Evolutionary conservation across 2,329 filamentous ascomycete species (phyloP).

Genomic region (Fusarium floridanum): DNA sequence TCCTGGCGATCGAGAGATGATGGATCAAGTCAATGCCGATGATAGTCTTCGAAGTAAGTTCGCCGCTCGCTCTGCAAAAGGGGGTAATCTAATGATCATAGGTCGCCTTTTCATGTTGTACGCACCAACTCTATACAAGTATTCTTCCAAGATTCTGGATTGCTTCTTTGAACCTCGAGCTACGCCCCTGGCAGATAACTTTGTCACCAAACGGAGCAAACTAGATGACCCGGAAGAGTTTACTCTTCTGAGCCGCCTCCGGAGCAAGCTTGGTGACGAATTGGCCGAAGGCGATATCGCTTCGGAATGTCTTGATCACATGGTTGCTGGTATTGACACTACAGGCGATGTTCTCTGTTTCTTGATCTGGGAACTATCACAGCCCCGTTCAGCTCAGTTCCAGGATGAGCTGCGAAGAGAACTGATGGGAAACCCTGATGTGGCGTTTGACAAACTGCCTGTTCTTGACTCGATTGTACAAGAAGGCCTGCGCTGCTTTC

Average conservation of each 20-base stretch:
- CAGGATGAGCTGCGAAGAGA: conserved; percentile 68
- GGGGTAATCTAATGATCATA: conserved; percentile 41
- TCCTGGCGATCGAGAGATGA: conserved; percentile 68
- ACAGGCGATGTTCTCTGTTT: conserved; percentile 77
- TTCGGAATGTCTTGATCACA: conserved; percentile 77
- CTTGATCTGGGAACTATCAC: conserved; percentile 76
- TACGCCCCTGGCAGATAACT: conserved; percentile 68
- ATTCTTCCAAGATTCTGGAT: conserved; percentile 59
- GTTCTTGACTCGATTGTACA: conserved; percentile 73
- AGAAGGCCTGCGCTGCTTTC: conserved; percentile 71
- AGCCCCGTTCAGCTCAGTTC: conserved; percentile 62
- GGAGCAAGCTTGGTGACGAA: conserved; percentile 60
- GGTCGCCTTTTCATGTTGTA: conserved; percentile 70
- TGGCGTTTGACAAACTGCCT: conserved; percentile 61
- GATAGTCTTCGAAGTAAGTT: conserved; percentile 72
- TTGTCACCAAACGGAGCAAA: conserved; percentile 65
- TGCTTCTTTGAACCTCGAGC: conserved; percentile 65
- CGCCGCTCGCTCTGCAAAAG: not conserved
- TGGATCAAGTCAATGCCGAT: conserved; percentile 75
- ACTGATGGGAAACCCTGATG: conserved; percentile 55
- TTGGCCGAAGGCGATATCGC: conserved; percentile 64
- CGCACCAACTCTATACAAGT: conserved; percentile 61
- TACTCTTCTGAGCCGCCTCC: conserved; percentile 69
- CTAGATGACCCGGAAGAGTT: conserved; percentile 62
- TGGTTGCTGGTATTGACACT: conserved; percentile 78